Evolutionary conservation across 176 grass and related monocot species (phyloP), one percentile per base, ranked within the genome.

Genomic region (Pontederia paniculata): DNA sequence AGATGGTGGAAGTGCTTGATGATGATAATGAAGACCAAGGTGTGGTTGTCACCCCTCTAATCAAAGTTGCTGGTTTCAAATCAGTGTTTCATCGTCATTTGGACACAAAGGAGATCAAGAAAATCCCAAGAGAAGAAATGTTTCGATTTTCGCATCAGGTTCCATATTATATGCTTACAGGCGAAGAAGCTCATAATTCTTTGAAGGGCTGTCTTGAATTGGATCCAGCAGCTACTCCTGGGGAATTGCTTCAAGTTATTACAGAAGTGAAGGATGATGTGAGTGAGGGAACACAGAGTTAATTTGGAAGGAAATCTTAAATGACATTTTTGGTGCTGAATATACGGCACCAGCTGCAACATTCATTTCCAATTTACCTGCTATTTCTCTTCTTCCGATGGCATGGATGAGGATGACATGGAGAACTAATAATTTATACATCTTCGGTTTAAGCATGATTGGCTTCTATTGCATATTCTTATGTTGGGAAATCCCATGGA

Each of bases 51-150:
- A 83, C 79, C 16, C 93, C 93, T 21, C 70, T 91, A 60, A 59
- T 90, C 55, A 97, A 97, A 73, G 83, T 97, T 55, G 83, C 86
- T 63, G 86, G 93, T 62, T 97, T 97, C 70, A 97, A 90, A 74
- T 73, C 93, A 47, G 86, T 88, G 63, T 97, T 97, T 55, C 83
- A 85, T 65, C 75, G 70, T 44, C 85, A 86, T 58, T 67, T 77
- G 50, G 83, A 87, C 47, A 59, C 65, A 21, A 76, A 74, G 55
- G 80, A 87, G 73, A 74, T 81, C 17, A 87, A 73, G 55, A 83
- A 55, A 72, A 67, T 97, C 56, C 62, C 85, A 12, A 97, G 84
- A 56, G 86, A 81, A 56, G 91, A 90, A 65, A 74, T 97, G 66
- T 97, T 97, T 59, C 77, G 69, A 4, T 90, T 97, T 76, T 97